These are phyloP conservation scores for Scutellaria galericulata DNA, from an alignment of 257 asterid species.

Conservation along the genomic window DNA sequence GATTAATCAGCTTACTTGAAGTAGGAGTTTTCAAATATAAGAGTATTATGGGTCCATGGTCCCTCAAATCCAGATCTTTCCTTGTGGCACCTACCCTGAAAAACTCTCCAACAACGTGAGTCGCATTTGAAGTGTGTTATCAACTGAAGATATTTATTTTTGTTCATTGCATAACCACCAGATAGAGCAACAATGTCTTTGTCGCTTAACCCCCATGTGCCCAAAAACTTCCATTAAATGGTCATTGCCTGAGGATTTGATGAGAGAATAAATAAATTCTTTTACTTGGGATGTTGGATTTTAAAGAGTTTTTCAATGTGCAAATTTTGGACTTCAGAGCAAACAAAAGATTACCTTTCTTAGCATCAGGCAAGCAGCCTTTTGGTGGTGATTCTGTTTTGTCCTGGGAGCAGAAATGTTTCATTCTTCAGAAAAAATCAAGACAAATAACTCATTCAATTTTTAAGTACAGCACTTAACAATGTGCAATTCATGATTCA, in stretches of 20 bases:
- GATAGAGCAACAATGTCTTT: constrained; percentile 61
- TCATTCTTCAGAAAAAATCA: neutral
- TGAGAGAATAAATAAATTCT: neutral
- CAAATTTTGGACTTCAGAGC: neutral
- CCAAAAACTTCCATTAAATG: constrained; percentile 62
- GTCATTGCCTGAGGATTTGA: constrained; percentile 45
- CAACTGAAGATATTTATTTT: neutral
- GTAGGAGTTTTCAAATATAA: constrained; percentile 59
- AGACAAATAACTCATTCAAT: neutral
- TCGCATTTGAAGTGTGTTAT: neutral
- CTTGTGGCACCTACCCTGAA: constrained; percentile 62
- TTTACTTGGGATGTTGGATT: neutral
- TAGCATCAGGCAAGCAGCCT: constrained; percentile 63
- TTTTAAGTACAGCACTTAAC: neutral
- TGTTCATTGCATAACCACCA: constrained; percentile 45
- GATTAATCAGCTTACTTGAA: constrained; percentile 42
- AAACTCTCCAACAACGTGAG: neutral
- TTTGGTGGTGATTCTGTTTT: constrained; percentile 57
- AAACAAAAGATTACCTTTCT: constrained; percentile 40
- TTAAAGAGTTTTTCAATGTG: neutral
- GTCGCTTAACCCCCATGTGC: constrained; percentile 57
- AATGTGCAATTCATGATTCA: neutral
- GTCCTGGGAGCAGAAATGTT: constrained; percentile 41
- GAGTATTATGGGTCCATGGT: constrained; percentile 59
- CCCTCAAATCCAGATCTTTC: constrained; percentile 66